A percentile compares a stretch with the other conserved stretches of the same genome.
These are phyloP conservation scores for Geranomyces michiganensis DNA, from an alignment of 192 early-diverging fungal species.

Conservation along the genomic window DNA sequence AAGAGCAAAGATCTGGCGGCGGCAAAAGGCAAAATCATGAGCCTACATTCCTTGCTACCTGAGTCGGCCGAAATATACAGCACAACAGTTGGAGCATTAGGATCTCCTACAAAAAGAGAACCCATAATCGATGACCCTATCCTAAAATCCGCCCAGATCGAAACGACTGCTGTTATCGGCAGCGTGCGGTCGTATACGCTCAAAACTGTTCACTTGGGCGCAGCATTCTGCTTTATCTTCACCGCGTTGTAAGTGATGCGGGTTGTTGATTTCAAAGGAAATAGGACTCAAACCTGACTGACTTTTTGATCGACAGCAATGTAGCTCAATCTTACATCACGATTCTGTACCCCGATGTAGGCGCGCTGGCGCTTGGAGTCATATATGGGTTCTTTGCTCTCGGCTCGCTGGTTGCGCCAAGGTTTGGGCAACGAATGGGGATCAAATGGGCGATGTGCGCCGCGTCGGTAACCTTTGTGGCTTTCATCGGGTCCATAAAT, in stretches of 20 bases:
- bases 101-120: too few relatives aligned
- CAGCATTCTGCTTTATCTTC: slow-evolving; percentile 33
- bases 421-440: slow-evolving; percentile 21
- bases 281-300: background rate
- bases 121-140: too few relatives aligned
- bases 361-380: slow-evolving; percentile 19
- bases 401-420: slow-evolving; percentile 22
- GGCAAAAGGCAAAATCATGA: too few relatives aligned
- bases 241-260: slow-evolving; percentile 35
- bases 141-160: too few relatives aligned
- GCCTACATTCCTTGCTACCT: too few relatives aligned
- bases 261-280: background rate
- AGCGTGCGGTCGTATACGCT: slow-evolving; percentile 15
- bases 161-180: background rate
- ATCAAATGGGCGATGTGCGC: slow-evolving; percentile 31
- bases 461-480: slow-evolving; percentile 22
- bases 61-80: too few relatives aligned
- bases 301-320: slow-evolving; percentile 28
- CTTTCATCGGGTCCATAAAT: slow-evolving; percentile 24
- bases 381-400: slow-evolving; percentile 37
- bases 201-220: slow-evolving; percentile 20
- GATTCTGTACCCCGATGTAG: slow-evolving; percentile 22
- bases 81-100: too few relatives aligned
- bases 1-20: too few relatives aligned
- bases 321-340: slow-evolving; percentile 35